Evolutionary conservation across 1,284 basidiomycete species (phyloP), one percentile per base, ranked within the genome.

Genomic region (Xerocomus amazonicus): DNA sequence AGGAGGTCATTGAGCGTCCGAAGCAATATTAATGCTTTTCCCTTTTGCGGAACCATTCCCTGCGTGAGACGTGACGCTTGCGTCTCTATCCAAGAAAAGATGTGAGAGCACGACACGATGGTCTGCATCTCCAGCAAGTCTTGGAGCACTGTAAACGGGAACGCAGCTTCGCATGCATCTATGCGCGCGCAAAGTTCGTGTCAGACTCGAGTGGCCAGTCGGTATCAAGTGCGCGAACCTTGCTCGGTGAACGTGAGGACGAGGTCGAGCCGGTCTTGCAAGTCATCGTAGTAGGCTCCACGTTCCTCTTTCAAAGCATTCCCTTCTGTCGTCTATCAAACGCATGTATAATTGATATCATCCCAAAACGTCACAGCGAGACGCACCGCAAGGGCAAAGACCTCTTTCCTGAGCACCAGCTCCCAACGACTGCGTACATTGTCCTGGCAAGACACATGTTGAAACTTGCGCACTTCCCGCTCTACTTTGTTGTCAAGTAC

Each of bases 1-100:
- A 95, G 74, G 8, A 96, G 78, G 60, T 94, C 92, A 60, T 96
- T 96, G 44, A 93, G 76, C 29, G 86, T 87, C 38, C 93, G 82
- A 28, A 96, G 76, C 12, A 96, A 75, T 42, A 89, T 76, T 33
- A 94, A 82, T 0, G 90, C 90, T 65, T 95, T 94, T 53, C 90
- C 90, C 64, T 88, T 90, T 64, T 86, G 81, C 1, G 91, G 90
- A 10, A 87, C 78, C 80, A 94, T 83, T 51, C 78, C 84, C 44
- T 77, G 76, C 0, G 86, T 90, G 37, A 92, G 73, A 9, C 84
- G 75, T 16, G 72, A 67, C 0, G 82, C 77, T 26, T 85, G 82
- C 44, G 68, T 68, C 69, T 93, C 90, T 39, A 93, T 84, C 86
- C 90, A 93, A 3, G 83, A 81, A 69, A 92, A 91, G 31, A 92